Evolutionary conservation across 805 yeast genomes (phyloP).

Genomic region (Candida argentea): DNA sequence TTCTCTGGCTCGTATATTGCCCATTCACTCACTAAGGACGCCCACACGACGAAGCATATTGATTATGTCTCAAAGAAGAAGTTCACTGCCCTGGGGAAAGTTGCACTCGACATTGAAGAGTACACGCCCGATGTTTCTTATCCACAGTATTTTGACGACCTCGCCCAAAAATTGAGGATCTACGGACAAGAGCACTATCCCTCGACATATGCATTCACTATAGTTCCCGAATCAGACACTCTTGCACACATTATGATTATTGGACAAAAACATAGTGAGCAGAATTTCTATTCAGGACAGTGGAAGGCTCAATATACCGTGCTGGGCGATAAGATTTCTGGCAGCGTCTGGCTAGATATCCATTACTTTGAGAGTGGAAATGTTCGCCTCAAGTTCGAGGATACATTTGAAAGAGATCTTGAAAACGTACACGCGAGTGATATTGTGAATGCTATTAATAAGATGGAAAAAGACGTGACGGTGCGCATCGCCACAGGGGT

Average conservation of each 20-base stretch:
- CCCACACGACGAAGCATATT: conserved; percentile 32
- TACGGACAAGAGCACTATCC: conserved; percentile 67
- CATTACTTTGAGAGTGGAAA: conserved; percentile 97
- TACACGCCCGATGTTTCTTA: conserved; percentile 15
- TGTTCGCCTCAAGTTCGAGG: conserved; percentile 55
- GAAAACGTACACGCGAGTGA: conserved; percentile 19
- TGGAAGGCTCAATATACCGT: conserved; percentile 66
- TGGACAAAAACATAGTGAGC: conserved; percentile 62
- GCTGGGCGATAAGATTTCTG: conserved; percentile 29
- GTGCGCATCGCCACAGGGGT: conserved; percentile 51
- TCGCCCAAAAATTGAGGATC: conserved; percentile 23
- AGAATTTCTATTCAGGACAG: conserved; percentile 81
- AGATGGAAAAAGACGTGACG: conserved; percentile 53
- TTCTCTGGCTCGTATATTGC: conserved; percentile 23
- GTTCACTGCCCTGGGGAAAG: conserved; percentile 51
- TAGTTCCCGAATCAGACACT: conserved; percentile 25
- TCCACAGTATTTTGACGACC: conserved; percentile 19
- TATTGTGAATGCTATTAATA: conserved; percentile 38
- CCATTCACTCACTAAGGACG: conserved; percentile 21
- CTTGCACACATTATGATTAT: conserved; percentile 44
- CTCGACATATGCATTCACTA: conserved; percentile 35
- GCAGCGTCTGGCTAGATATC: conserved; percentile 56
- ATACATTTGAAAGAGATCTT: conserved; percentile 14
- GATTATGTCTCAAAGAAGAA: conserved; percentile 40
- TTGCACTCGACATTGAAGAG: conserved; percentile 44